Evolutionary conservation across 495 filamentous ascomycete species (phyloP).

Genomic region (Aspergillus sparsus): DNA sequence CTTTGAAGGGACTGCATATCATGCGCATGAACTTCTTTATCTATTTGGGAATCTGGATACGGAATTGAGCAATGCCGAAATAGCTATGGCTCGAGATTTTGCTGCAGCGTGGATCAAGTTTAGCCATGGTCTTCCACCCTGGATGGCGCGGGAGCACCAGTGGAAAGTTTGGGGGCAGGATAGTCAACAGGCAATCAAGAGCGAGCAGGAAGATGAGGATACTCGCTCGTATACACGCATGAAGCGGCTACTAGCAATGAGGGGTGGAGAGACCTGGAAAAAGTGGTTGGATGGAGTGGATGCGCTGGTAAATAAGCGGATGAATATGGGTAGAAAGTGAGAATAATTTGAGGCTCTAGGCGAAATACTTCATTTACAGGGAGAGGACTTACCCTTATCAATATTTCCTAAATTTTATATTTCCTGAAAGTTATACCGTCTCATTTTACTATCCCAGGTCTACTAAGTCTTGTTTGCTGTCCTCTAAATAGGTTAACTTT

Average conservation of each 20-base stretch:
- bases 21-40: slow-evolving; percentile 37
- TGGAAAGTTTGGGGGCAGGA: slow-evolving; percentile 36
- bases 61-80: slow-evolving; percentile 26
- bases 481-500: no score
- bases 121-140: slow-evolving; percentile 26
- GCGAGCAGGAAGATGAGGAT: slow-evolving; percentile 29
- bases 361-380: background rate
- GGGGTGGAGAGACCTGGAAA: slow-evolving; percentile 25
- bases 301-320: slow-evolving; percentile 31
- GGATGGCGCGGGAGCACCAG: slow-evolving; percentile 12
- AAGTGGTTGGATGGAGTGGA: slow-evolving; percentile 30
- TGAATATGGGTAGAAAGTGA: slow-evolving; percentile 17
- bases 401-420: background rate
- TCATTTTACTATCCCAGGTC: background rate
- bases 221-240: slow-evolving; percentile 28
- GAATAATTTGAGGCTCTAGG: background rate
- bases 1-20: slow-evolving; percentile 34
- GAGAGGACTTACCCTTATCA: background rate
- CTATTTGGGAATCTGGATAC: slow-evolving; percentile 33
- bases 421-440: background rate
- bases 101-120: slow-evolving; percentile 34
- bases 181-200: slow-evolving; percentile 19
- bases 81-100: slow-evolving; percentile 28
- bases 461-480: background rate
- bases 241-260: slow-evolving; percentile 26